Evolutionary conservation across 1,139 yeast genomes (phyloP).

Genomic region (Sugiyamaella novakii): DNA sequence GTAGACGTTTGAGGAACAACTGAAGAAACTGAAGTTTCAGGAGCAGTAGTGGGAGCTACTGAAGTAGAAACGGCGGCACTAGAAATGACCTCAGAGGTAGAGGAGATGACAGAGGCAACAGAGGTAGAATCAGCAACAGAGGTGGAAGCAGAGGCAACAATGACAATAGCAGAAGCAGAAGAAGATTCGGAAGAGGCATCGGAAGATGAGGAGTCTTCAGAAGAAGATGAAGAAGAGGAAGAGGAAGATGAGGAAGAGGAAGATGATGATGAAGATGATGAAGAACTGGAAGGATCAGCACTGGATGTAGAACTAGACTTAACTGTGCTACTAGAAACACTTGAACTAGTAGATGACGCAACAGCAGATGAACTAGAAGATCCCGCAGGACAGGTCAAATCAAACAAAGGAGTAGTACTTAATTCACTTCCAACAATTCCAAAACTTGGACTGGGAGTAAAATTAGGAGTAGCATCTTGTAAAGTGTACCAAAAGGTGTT

Average conservation of each 20-base stretch:
- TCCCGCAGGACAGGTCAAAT: constrained; percentile 28
- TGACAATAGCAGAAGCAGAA: constrained; percentile 8
- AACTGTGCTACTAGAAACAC: background rate
- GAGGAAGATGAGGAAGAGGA: constrained; percentile 5
- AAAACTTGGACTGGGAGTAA: constrained; percentile 30
- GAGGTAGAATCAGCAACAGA: constrained; percentile 11
- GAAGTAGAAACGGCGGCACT: constrained; percentile 10
- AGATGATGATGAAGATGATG: constrained; percentile 1
- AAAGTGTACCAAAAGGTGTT: constrained; percentile 34
- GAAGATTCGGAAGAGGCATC: background rate
- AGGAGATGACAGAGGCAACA: constrained; percentile 5
- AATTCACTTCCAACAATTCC: constrained; percentile 28
- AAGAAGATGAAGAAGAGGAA: background rate
- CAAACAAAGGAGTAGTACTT: constrained; percentile 27
- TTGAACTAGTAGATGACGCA: background rate
- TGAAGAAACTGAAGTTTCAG: background rate
- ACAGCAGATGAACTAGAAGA: constrained; percentile 16
- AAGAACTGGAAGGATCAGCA: background rate
- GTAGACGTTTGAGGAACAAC: constrained; percentile 1
- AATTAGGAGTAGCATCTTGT: constrained; percentile 27
- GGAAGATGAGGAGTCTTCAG: background rate
- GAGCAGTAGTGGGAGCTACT: constrained; percentile 1
- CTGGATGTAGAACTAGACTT: background rate
- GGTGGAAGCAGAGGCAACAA: constrained; percentile 14
- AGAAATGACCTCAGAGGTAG: constrained; percentile 11